Evolutionary conservation across 768 basidiomycete species (phyloP), one percentile per base, ranked within the genome.

Genomic region (Tylopilus intermedius): DNA sequence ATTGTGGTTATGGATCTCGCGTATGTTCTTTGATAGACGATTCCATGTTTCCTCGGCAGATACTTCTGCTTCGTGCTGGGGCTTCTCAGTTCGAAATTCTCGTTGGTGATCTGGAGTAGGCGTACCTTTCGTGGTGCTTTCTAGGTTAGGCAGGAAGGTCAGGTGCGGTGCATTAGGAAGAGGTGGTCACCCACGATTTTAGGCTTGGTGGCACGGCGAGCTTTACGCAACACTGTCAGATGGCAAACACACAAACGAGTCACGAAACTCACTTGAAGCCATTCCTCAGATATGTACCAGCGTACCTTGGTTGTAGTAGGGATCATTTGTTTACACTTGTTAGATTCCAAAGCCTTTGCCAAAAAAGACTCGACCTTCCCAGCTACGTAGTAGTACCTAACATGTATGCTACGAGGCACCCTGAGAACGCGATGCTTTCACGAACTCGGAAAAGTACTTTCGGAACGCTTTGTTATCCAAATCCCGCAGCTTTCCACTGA

Each of bases 1-100:
- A 68, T 95, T 92, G 70, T 95, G 91, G 60, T 90, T 87, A 67
- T 95, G 92, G 47, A 99, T 97, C 76, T 95, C 92, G 53, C 83
- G 79, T 60, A 99, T 94, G 58, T 97, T 96, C 56, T 77, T 75
- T 10, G 90, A 77, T 11, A 99, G 76, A 58, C 82, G 82, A 6
- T 76, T 66, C 91, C 94, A 96, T 40, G 86, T 94, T 58, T 89
- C 84, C 40, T 91, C 85, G 26, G 84, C 77, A n/a, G 88, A 83
- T 44, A 88, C 78, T 52, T 83, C 83, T 21, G 82, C 79, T 9
- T 84, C 86, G 69, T 83, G 86, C 90, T 92, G 57, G 35, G 57
- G 24, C 48, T 27, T 45, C 40, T 60, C 13, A 59, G 33, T 49
- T 35, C 33, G 8, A 6, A 37, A 47, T 27, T 18, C 5, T 27